These are phyloP conservation scores for Raphidocelis subcapitata DNA, from an alignment of 139 green algal species.

Conservation along the genomic window DNA sequence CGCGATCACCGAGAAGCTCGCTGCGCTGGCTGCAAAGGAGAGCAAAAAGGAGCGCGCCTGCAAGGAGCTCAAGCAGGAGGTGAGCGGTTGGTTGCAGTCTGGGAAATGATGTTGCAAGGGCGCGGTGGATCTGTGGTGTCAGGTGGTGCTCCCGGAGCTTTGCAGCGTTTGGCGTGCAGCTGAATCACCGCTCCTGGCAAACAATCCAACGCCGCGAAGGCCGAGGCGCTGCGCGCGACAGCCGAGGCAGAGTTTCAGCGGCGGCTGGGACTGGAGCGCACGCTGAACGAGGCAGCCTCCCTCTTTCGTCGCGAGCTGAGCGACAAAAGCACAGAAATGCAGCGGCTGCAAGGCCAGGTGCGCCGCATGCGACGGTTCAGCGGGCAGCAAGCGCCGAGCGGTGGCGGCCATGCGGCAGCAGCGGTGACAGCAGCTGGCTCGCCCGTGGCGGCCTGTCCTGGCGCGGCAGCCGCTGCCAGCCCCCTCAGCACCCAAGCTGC, in stretches of 20 bases:
- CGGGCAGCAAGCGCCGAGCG: too few species aligned
- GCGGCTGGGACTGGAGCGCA: slow-evolving; percentile 48
- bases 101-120: background rate
- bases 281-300: slow-evolving; percentile 50
- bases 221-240: slow-evolving; percentile 41
- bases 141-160: background rate
- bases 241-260: slow-evolving; percentile 42
- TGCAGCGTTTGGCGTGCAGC: background rate
- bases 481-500: too few species aligned
- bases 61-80: slow-evolving; percentile 38
- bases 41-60: slow-evolving; percentile 19
- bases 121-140: background rate
- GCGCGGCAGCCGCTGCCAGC: too few species aligned
- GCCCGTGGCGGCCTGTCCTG: too few species aligned
- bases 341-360: slow-evolving; percentile 35
- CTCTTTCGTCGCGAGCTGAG: slow-evolving; percentile 64
- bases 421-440: too few species aligned
- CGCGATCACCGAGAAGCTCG: slow-evolving; percentile 14
- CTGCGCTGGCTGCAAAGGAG: slow-evolving; percentile 22
- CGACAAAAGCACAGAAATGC: slow-evolving; percentile 56
- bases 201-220: background rate
- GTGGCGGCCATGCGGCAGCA: too few species aligned
- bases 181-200: background rate
- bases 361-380: background rate
- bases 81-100: slow-evolving; percentile 8